These are phyloP conservation scores for Alternaria longipes DNA, from an alignment of 2,329 filamentous ascomycete species.

Conservation along the genomic window DNA sequence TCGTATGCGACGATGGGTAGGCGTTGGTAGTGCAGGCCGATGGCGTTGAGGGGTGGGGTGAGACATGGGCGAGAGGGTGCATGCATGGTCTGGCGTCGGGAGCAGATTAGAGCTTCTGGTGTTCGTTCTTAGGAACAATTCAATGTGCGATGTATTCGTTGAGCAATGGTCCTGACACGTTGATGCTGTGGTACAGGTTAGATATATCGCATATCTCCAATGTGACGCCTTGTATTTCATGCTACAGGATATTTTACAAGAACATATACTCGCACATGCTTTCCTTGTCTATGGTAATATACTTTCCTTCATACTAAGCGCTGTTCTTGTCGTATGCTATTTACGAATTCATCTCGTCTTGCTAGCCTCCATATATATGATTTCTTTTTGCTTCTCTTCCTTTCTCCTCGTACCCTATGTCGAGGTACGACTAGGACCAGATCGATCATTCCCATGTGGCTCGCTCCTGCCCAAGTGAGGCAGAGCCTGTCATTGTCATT, in stretches of 20 bases:
- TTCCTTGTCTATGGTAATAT: no score
- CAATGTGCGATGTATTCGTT: slow-evolving; percentile 17
- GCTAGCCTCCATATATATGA: no score
- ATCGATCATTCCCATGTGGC: no score
- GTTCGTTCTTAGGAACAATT: neutral
- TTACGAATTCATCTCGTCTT: no score
- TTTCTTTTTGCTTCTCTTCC: no score
- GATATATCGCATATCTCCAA: neutral
- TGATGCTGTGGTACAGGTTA: neutral
- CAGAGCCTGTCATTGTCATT: no score
- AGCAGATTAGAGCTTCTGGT: neutral
- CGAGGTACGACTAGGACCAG: no score
- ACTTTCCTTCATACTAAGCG: no score
- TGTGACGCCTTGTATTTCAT: neutral
- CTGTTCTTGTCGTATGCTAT: no score
- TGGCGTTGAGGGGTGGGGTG: neutral
- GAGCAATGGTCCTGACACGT: neutral
- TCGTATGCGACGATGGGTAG: slow-evolving; percentile 20
- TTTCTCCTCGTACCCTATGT: no score
- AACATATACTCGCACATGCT: no score
- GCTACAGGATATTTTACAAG: neutral
- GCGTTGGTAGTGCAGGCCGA: neutral
- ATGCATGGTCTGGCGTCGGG: slow-evolving; percentile 15
- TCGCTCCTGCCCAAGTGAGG: no score
- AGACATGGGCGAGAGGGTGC: slow-evolving; percentile 6